Percentiles rank a stretch among this genome's conserved stretches.
phyloP scores from a whole-genome alignment of 2,329 filamentous ascomycete species.

The Xylaria sp. region DNA sequence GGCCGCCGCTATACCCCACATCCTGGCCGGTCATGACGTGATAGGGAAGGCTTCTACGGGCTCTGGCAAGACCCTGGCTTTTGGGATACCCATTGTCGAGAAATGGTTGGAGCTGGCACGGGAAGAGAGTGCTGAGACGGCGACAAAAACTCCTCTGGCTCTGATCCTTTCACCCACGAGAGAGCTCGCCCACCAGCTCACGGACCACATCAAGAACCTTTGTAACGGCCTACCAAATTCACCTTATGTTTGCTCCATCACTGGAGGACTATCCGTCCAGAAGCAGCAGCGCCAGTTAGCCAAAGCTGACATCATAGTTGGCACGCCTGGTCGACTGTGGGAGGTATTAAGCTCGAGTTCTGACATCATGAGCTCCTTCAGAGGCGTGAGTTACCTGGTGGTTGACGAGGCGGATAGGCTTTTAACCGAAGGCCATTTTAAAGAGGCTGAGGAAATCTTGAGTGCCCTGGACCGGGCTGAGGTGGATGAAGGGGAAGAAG shows the following conservation, averaged over 20 bases:
- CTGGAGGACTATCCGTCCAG: slow-evolving; percentile 90
- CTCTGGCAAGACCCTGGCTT: slow-evolving; percentile 95
- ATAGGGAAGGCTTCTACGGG: slow-evolving; percentile 97
- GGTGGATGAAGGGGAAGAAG: slow-evolving; percentile 60
- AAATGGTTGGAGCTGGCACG: slow-evolving; percentile 70
- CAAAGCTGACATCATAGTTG: slow-evolving; percentile 91
- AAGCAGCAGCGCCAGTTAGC: slow-evolving; percentile 90
- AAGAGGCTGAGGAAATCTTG: slow-evolving; percentile 90
- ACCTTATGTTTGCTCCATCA: slow-evolving; percentile 85
- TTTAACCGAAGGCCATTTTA: slow-evolving; percentile 92
- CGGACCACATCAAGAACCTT: slow-evolving; percentile 81
- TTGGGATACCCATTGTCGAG: slow-evolving; percentile 92
- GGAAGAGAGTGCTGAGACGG: slow-evolving; percentile 47
- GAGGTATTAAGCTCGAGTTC: slow-evolving; percentile 85
- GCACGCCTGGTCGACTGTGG: slow-evolving; percentile 92
- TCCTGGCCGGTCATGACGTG: slow-evolving; percentile 86
- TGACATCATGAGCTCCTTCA: slow-evolving; percentile 76
- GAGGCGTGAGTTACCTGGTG: slow-evolving; percentile 82
- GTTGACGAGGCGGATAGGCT: slow-evolving; percentile 95
- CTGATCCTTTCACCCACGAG: slow-evolving; percentile 90
- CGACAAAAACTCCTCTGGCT: slow-evolving; percentile 69
- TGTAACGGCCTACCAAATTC: slow-evolving; percentile 70
- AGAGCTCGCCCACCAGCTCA: slow-evolving; percentile 92
- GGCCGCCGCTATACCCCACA: slow-evolving; percentile 79
- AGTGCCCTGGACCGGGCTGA: slow-evolving; percentile 79